Base-by-base conservation (phyloP, 2,329 filamentous ascomycete species). In the Fusarium aywerte region DNA sequence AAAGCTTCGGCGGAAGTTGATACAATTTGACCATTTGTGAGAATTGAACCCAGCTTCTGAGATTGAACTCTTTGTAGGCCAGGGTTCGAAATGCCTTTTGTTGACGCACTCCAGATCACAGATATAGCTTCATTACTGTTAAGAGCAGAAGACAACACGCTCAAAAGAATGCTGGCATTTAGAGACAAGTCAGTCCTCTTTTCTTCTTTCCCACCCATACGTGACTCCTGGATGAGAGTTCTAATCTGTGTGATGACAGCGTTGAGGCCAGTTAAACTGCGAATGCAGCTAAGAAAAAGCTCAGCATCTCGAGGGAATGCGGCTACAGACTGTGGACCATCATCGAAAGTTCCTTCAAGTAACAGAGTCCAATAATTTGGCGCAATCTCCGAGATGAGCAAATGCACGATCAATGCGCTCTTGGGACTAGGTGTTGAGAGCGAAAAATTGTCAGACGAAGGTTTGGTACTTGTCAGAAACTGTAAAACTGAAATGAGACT, bases 361-460 rank as follows among this genome's bases (percentile, higher is more conserved):
- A 95, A 74, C 10, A 87, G 73, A 4, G 82, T 75, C 95, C 96
- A 98, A 78, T 95, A 97, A 74, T 94, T 92, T 2, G 92, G 91
- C 9, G 93, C 81, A 25, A 91, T 93, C 31, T 89, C 87, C 16
- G 86, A 89, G 59, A 96, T 88, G 33, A 99, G 80, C 4, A 87
- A 80, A 73, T 93, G 89, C 51, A 95, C 82, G 31, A 97, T 87
- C 70, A 93, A 91, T 20, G 92, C 89, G 57, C 89, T 87, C 62
- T 87, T 80, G 2, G 94, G 89, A 31, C 85, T 85, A 5, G 92
- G 89, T 4, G 59, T 52, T 11, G 72, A 72, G 11, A 79, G 58
- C 16, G 59, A 65, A 51, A 78, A 76, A 7, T 55, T 40, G 16
- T 64, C 61, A 4, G 70, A 36, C 2, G 42, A 45, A 40, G 59